phyloP scores from a whole-genome alignment of 139 green algal genomes.

The Closterium sp. region DNA sequence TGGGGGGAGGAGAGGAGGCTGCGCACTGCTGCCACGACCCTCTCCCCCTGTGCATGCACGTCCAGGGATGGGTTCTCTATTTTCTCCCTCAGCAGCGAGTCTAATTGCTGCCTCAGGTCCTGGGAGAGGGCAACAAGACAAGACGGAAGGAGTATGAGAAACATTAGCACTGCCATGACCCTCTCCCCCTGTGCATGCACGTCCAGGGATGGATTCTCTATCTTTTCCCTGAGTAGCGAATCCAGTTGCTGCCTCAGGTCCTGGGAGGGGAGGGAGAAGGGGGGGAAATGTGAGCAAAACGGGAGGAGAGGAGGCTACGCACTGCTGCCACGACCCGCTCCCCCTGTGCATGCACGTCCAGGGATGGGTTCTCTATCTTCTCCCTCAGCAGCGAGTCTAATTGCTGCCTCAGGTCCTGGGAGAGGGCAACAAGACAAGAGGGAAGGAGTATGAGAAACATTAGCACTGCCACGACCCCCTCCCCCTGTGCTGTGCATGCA shows the following conservation, averaged over 20 bases:
- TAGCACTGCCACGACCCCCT: not conserved
- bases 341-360: conserved; percentile 14
- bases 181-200: not conserved
- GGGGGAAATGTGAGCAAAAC: not conserved
- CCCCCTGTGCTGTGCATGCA: not conserved
- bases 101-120: conserved; percentile 16
- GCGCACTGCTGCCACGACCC: conserved; percentile 6
- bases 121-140: not conserved
- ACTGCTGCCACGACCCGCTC: conserved; percentile 8
- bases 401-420: conserved; percentile 1
- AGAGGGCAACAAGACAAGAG: not conserved
- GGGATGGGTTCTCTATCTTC: conserved; percentile 20
- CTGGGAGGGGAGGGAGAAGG: not conserved
- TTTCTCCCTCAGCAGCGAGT: conserved; percentile 23
- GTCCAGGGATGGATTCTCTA: conserved; percentile 22
- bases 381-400: conserved; percentile 10
- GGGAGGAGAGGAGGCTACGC: conserved; percentile 6
- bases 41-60: not conserved
- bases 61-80: conserved; percentile 25
- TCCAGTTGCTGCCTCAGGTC: conserved; percentile 20
- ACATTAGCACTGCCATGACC: not conserved
- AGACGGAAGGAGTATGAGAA: not conserved
- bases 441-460: not conserved
- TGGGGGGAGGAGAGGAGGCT: conserved; percentile 16
- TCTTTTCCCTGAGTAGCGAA: conserved; percentile 21